Conservation (phyloP, 148 eudicot genomes). For the Linanthus parryae region DNA sequence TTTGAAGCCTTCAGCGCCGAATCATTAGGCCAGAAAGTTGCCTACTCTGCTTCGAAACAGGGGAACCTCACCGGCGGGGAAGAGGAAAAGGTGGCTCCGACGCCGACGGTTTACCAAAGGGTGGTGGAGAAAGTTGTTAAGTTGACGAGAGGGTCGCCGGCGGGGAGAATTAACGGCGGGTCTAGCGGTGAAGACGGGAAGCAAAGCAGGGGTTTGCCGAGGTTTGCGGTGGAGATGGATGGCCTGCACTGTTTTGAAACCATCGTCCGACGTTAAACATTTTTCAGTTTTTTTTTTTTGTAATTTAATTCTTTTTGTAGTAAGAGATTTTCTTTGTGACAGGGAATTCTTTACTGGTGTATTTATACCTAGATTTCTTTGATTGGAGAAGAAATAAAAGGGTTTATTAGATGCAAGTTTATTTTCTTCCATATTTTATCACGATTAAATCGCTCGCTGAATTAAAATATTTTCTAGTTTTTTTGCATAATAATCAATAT, state of each 20-base stretch:
- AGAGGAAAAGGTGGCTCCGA: conserved; percentile 2
- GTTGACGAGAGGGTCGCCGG: too few relatives aligned
- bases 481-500: too few relatives aligned
- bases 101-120: too few relatives aligned
- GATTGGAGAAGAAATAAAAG: not conserved
- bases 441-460: too few relatives aligned
- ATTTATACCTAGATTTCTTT: too few relatives aligned
- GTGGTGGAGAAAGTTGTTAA: too few relatives aligned
- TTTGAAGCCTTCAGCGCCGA: conserved; percentile 4
- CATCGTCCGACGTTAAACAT: conserved; percentile 24
- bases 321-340: not conserved
- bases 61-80: conserved; percentile 2
- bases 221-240: conserved; percentile 41
- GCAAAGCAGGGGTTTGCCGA: conserved; percentile 5
- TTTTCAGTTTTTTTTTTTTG: not conserved
- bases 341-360: too few relatives aligned
- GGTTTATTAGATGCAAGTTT: not conserved
- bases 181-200: not conserved
- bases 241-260: conserved; percentile 39
- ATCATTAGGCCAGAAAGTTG: not conserved
- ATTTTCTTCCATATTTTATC: not conserved
- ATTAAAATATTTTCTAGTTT: too few relatives aligned
- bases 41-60: not conserved
- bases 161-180: too few relatives aligned
- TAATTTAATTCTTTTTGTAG: not conserved